Evolutionary conservation across 768 basidiomycete genomes (phyloP), one percentile per base, ranked within the genome.

Genomic region (Tricholoma matsutake): DNA sequence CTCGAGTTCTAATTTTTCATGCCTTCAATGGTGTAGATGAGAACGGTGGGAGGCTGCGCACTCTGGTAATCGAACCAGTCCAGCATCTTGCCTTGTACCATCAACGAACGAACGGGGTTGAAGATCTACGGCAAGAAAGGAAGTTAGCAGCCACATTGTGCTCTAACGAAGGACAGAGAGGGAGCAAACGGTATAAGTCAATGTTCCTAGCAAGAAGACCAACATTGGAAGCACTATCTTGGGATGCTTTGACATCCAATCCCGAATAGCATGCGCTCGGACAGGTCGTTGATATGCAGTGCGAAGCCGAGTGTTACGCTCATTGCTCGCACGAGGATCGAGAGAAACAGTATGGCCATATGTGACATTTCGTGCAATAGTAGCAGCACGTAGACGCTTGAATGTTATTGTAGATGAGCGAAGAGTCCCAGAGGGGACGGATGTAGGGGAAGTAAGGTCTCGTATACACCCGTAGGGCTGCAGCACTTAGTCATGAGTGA

Each of bases 181-280:
- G 37, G 10, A 6, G 74, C 86, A 61, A 63, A 93, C 94, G 6
- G 92, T 89, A 70, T 96, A 97, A 20, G 92, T 92, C 37, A 98
- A 66, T 2, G 89, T 88, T 10, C 95, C 96, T n/a, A 98, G 71
- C 2, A 98, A 75, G 72, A 98, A 97, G 45, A 94, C 83, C 2
- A 94, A 61, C 16, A 94, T 72, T 0, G 94, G 94, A 3, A 95
- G 72, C 56, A 88, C 85, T 54, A 97, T 88, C 62, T 86, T 86
- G 7, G 96, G 96, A 75, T 98, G 96, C n/a, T 75, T 79, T 1
- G 89, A 80, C 62, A 94, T 79, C 90, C 94, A 98, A 70, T 88
- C 87, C 32, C 90, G 80, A 29, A 94, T 71, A 18, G 72, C 79
- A 65, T 90, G 88, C 0, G 81, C 82, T 67, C 86, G 83, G n/a